phyloP scores from a whole-genome alignment of 2,329 filamentous ascomycete species.

The Chaetomium strumarium region DNA sequence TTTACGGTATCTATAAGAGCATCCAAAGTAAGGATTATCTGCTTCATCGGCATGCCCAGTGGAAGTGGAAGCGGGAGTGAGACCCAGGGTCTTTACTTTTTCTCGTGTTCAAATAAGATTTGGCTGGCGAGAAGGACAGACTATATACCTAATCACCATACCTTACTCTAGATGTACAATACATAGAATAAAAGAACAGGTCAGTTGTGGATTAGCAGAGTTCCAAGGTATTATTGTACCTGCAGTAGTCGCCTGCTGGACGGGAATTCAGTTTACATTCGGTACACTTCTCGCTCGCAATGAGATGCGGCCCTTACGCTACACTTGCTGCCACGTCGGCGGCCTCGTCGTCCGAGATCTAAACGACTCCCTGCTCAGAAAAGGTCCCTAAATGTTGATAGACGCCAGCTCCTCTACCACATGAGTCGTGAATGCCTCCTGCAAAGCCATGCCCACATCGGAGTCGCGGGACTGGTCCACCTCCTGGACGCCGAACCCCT shows the following conservation, averaged over 20 bases:
- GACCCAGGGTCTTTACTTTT: not conserved
- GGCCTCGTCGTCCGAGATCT: not conserved
- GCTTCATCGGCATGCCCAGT: slow-evolving; percentile 47
- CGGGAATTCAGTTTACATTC: no score
- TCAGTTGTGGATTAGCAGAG: no score
- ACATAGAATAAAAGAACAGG: not conserved
- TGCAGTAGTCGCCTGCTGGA: no score
- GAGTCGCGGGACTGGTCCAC: slow-evolving; percentile 22
- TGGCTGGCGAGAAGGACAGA: not conserved
- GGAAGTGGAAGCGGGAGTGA: slow-evolving; percentile 43
- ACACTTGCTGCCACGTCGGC: no score
- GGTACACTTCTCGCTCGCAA: no score
- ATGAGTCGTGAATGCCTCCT: slow-evolving; percentile 22
- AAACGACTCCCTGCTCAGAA: not conserved
- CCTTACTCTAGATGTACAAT: not conserved
- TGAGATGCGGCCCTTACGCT: no score
- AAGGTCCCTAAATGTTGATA: slow-evolving; percentile 14
- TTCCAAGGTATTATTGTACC: no score
- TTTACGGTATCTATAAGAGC: slow-evolving; percentile 54
- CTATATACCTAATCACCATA: slow-evolving; percentile 4
- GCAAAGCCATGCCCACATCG: slow-evolving; percentile 17
- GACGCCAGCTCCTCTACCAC: slow-evolving; percentile 22
- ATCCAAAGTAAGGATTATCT: slow-evolving; percentile 53
- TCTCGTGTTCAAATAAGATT: not conserved
- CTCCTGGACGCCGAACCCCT: slow-evolving; percentile 23